These are phyloP conservation scores for Symmetrospora coprosmae DNA, from an alignment of 768 basidiomycete species.

Conservation along the genomic window DNA sequence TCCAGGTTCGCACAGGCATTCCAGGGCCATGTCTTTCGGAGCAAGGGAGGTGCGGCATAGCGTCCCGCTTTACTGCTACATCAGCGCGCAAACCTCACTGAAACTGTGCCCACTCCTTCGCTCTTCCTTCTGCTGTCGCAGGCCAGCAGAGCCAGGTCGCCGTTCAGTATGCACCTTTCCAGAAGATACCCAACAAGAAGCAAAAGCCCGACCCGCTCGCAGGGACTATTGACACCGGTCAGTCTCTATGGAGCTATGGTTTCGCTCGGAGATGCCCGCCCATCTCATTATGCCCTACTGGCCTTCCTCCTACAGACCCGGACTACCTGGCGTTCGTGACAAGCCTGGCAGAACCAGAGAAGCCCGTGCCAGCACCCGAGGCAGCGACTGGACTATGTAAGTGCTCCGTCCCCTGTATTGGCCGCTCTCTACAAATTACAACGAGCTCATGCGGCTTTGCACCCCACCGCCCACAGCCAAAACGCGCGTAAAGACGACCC, in stretches of 20 bases:
- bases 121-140: conserved; percentile 34
- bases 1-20: conserved; percentile 65
- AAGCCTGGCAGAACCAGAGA: neutral
- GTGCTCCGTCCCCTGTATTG: neutral
- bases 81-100: no score
- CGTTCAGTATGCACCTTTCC: conserved; percentile 87
- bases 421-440: no score
- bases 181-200: conserved; percentile 61
- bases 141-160: conserved; percentile 76
- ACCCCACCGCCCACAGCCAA: conserved; percentile 19
- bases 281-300: no score
- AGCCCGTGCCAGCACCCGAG: neutral
- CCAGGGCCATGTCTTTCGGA: conserved; percentile 80
- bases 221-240: conserved; percentile 81
- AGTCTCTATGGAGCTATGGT: no score
- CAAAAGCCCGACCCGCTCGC: conserved; percentile 66
- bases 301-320: no score
- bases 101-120: neutral
- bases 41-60: conserved; percentile 75
- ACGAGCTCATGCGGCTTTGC: neutral
- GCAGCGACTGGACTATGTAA: neutral
- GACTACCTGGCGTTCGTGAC: neutral
- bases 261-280: no score
- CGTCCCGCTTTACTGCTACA: no score
- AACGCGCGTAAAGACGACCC: conserved; percentile 60